Percentiles rank a stretch among this genome's conserved stretches.
These are phyloP conservation scores for Orychophragmus violaceus DNA, from an alignment of 345 rosid genomes.

Conservation along the genomic window DNA sequence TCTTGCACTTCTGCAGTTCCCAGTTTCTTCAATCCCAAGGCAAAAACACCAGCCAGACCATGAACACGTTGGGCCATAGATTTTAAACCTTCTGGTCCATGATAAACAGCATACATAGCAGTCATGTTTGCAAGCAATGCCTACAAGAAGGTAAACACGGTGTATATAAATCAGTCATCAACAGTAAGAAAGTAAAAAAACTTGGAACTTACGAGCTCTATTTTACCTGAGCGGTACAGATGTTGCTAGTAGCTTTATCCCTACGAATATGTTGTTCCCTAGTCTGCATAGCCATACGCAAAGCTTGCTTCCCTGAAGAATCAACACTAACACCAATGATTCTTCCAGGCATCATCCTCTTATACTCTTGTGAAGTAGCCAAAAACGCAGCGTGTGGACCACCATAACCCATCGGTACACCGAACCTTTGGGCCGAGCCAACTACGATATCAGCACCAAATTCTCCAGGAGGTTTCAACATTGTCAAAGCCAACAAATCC, in stretches of 20 bases:
- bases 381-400: conserved; percentile 98
- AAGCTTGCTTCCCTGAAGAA: conserved; percentile 83
- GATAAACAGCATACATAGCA: conserved; percentile 96
- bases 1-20: conserved; percentile 78
- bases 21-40: conserved; percentile 85
- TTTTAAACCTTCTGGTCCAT: conserved; percentile 91
- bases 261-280: conserved; percentile 98
- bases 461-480: conserved; percentile 97
- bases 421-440: conserved; percentile 96
- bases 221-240: conserved; percentile 99
- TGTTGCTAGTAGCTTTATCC: conserved; percentile 99
- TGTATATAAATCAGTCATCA: background rate
- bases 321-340: conserved; percentile 95
- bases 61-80: conserved; percentile 77
- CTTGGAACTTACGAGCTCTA: no score
- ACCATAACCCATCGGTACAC: conserved; percentile 98
- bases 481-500: conserved; percentile 84
- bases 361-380: conserved; percentile 98
- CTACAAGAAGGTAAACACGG: conserved; percentile 35
- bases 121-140: conserved; percentile 99
- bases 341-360: conserved; percentile 98
- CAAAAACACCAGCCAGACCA: conserved; percentile 87
- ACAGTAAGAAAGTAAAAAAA: conserved; percentile 4
- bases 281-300: conserved; percentile 99
- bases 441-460: conserved; percentile 89